phyloP scores from a whole-genome alignment of 805 yeast species.

The Helenozyma rhizophorensis region DNA sequence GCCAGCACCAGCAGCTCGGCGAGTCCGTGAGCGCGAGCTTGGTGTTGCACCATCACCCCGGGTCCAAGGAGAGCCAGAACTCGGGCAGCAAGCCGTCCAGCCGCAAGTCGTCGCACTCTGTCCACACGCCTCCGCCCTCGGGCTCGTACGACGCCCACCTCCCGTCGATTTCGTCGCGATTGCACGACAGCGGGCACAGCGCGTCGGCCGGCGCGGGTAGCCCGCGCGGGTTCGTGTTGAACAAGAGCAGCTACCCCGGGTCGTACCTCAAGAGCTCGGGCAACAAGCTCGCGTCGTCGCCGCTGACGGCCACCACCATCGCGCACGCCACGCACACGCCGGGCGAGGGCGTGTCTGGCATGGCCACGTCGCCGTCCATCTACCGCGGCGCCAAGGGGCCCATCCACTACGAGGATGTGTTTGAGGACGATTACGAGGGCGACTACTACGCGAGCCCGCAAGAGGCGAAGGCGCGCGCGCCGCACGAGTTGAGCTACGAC shows the following conservation, averaged over 20 bases:
- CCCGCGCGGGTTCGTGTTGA: background rate
- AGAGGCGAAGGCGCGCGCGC: background rate
- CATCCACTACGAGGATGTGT: slow-evolving; percentile 35
- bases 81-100: slow-evolving; percentile 21
- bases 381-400: slow-evolving; percentile 17
- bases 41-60: slow-evolving; percentile 22
- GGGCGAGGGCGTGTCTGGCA: slow-evolving; percentile 19
- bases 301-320: slow-evolving; percentile 21
- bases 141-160: slow-evolving; percentile 25
- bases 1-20: slow-evolving; percentile 50
- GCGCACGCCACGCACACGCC: slow-evolving; percentile 18
- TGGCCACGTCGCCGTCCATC: slow-evolving; percentile 35
- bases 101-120: slow-evolving; percentile 21
- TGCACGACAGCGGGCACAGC: slow-evolving; percentile 17
- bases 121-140: slow-evolving; percentile 10
- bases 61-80: slow-evolving; percentile 7
- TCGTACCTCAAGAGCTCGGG: too few species aligned
- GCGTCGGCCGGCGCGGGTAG: background rate
- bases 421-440: slow-evolving; percentile 44
- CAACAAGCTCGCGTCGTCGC: slow-evolving; percentile 10
- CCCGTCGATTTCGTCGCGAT: slow-evolving; percentile 32
- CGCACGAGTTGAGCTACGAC: slow-evolving; percentile 12
- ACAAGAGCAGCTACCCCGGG: background rate
- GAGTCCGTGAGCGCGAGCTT: slow-evolving; percentile 54
- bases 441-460: slow-evolving; percentile 8